phyloP scores from a whole-genome alignment of 441 rosid species.

The Gossypium davidsonii region DNA sequence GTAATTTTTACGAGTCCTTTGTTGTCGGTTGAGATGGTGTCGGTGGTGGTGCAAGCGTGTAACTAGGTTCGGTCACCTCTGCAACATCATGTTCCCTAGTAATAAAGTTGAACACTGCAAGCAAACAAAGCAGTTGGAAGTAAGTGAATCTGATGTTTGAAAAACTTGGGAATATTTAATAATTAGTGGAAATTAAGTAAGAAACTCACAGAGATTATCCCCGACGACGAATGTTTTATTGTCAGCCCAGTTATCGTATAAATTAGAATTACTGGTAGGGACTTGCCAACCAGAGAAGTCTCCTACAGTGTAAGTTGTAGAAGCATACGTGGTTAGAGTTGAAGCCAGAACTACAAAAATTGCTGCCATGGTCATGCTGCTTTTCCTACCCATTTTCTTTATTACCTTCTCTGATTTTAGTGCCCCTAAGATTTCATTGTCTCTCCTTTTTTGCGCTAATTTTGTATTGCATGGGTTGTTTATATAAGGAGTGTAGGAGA shows the following conservation, averaged over 20 bases:
- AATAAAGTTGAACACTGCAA: slow-evolving; percentile 10
- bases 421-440: neutral
- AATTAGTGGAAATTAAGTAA: neutral
- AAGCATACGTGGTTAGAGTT: neutral
- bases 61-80: neutral
- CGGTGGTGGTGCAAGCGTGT: neutral
- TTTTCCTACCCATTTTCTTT: slow-evolving; percentile 8
- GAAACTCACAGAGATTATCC: slow-evolving; percentile 31
- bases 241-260: slow-evolving; percentile 28
- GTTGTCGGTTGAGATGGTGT: neutral
- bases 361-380: neutral
- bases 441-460: neutral
- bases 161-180: neutral
- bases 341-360: neutral
- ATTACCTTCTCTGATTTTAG: slow-evolving; percentile 19
- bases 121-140: neutral
- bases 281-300: slow-evolving; percentile 28
- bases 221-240: slow-evolving; percentile 25
- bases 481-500: neutral
- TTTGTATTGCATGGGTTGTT: too few species aligned
- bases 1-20: neutral
- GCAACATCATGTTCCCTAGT: neutral
- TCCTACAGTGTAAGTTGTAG: slow-evolving; percentile 25
- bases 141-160: neutral
- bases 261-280: neutral